Percentiles rank a stretch among this genome's conserved stretches.
Conservation (phyloP, 176 grass and related monocot genomes). For the Avena eriantha region DNA sequence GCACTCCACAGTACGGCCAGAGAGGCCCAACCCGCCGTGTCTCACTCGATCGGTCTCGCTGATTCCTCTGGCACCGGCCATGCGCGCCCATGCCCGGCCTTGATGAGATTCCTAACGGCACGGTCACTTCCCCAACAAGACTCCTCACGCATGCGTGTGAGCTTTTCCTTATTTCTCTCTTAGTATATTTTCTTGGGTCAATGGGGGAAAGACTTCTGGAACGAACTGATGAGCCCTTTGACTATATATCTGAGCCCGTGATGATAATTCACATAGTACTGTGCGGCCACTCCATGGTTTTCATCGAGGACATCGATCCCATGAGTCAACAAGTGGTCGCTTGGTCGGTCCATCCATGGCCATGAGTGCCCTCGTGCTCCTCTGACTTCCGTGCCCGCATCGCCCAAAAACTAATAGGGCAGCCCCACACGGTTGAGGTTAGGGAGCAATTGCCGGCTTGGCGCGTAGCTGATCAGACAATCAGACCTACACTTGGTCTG, state of each 20-base stretch:
- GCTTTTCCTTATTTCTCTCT: background rate
- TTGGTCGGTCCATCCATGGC: slow-evolving; percentile 18
- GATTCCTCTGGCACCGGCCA: slow-evolving; percentile 48
- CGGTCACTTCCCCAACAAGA: slow-evolving; percentile 31
- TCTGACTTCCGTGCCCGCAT: slow-evolving; percentile 24
- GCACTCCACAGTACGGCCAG: slow-evolving; percentile 1
- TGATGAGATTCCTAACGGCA: slow-evolving; percentile 19
- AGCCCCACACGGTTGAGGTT: slow-evolving; percentile 41
- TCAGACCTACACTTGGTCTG: background rate
- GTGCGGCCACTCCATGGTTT: background rate
- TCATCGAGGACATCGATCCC: background rate
- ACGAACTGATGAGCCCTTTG: slow-evolving; percentile 42
- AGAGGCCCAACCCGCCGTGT: slow-evolving; percentile 45
- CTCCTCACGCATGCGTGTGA: background rate
- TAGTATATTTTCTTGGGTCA: background rate
- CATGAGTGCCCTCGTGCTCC: slow-evolving; percentile 17
- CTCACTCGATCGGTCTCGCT: background rate
- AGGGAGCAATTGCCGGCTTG: slow-evolving; percentile 45
- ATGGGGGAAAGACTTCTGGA: background rate
- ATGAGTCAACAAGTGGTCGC: background rate
- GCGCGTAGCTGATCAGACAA: background rate
- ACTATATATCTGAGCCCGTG: slow-evolving; percentile 31
- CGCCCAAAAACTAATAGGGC: background rate
- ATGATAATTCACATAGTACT: slow-evolving; percentile 34
- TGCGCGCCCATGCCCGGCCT: background rate